Evolutionary conservation across 495 filamentous ascomycete species (phyloP).

Genomic region (Aspergillus bridgeri): DNA sequence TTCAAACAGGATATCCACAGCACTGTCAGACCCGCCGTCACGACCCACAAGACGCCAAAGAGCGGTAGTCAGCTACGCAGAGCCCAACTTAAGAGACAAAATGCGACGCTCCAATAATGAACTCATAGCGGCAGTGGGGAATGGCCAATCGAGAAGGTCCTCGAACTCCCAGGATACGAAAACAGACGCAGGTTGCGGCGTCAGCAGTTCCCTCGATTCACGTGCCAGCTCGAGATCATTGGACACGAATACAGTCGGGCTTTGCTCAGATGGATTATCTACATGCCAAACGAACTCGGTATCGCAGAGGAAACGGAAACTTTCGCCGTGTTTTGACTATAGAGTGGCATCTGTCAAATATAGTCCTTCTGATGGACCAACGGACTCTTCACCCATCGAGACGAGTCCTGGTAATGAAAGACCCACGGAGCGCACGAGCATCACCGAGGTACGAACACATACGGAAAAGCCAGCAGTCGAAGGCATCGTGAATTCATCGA

Average conservation of each 20-base stretch:
- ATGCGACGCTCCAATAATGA: slow-evolving; percentile 80
- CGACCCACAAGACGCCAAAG: slow-evolving; percentile 63
- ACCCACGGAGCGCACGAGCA: neutral
- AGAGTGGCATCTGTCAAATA: neutral
- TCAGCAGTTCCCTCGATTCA: neutral
- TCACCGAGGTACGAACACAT: neutral
- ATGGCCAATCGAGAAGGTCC: slow-evolving; percentile 40
- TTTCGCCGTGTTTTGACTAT: slow-evolving; percentile 7
- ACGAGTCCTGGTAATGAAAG: neutral
- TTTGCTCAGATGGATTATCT: slow-evolving; percentile 3
- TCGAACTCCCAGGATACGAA: slow-evolving; percentile 26
- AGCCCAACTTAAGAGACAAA: slow-evolving; percentile 80
- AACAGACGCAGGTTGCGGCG: slow-evolving; percentile 18
- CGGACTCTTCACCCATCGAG: neutral
- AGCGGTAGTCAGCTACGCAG: slow-evolving; percentile 73
- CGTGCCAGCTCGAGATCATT: slow-evolving; percentile 6
- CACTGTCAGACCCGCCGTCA: slow-evolving; percentile 39
- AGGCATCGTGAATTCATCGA: neutral
- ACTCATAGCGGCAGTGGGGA: slow-evolving; percentile 65
- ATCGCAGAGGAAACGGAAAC: slow-evolving; percentile 33
- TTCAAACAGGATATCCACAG: slow-evolving; percentile 5
- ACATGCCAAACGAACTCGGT: slow-evolving; percentile 19
- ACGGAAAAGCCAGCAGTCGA: neutral
- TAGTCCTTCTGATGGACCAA: neutral
- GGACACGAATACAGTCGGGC: slow-evolving; percentile 5